Base-by-base conservation (phyloP, 805 yeast species). In the Wickerhamomyces xylosicus region DNA sequence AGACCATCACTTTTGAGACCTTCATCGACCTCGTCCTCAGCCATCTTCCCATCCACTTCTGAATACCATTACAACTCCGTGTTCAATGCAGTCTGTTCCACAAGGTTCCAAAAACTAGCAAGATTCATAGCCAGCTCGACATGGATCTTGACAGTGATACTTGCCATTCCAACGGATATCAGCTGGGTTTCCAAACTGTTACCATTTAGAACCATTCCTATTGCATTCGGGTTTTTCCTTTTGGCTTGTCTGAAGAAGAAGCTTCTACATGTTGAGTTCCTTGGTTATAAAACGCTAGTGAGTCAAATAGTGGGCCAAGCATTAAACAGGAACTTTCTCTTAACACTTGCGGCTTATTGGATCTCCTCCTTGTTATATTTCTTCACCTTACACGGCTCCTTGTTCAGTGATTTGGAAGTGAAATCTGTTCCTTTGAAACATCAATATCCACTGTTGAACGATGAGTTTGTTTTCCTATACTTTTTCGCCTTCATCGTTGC, bases 381-480 rank as follows among this genome's bases (percentile, higher is more conserved):
- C 44, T 47, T 21, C 33, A 48, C 44, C 40, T 41, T 51, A 31
- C 51, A 46, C 35, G 17, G 19, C 10, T 48, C 35, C 37, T 54
- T 44, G 34, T 47, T 55, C 31, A 40, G 40, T 8, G 34, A 43
- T n/a, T 22, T 52, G 38, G 40, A 49, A 39, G 35, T 54, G 46
- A 43, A 31, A 19, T 52, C 57, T 9, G 50, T 63, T 3, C 59
- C 68, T 5, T 57, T 62, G 21, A 61, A 53, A 40, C 64, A 67
- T 10, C 61, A 64, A 33, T 64, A 59, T 38, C 67, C 71, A 3
- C 62, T 62, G 33, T 38, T 66, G 35, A 67, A 64, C 44, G 71
- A 67, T 45, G 53, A 62, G 34, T 65, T 58, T 61, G 65, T 75
- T 4, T 74, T 62, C 49, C 72, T 58, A 47, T 72, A 75, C 71